phyloP scores from a whole-genome alignment of 179 eudicot species.

The Gypsophila paniculata region DNA sequence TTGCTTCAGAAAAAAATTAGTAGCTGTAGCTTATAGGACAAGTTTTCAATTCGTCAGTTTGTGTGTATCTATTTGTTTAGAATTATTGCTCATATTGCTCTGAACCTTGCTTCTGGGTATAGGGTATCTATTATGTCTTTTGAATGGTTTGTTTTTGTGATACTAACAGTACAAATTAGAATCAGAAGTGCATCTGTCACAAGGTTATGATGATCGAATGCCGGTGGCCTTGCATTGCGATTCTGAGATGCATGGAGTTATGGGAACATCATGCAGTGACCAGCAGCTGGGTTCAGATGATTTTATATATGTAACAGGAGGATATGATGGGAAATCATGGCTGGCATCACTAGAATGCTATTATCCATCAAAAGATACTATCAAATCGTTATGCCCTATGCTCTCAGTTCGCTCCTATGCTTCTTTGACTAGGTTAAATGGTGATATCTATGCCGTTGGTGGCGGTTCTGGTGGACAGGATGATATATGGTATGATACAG shows the following conservation, averaged over 20 bases:
- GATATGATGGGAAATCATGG: slow-evolving; percentile 67
- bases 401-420: slow-evolving; percentile 49
- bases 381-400: slow-evolving; percentile 54
- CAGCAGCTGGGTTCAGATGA: slow-evolving; percentile 34
- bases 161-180: slow-evolving; percentile 43
- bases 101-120: not conserved
- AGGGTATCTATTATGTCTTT: not conserved
- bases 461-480: slow-evolving; percentile 37
- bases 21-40: not conserved
- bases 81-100: not conserved
- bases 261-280: slow-evolving; percentile 29
- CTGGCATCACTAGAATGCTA: slow-evolving; percentile 55
- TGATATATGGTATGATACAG: slow-evolving; percentile 60
- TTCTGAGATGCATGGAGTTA: slow-evolving; percentile 22
- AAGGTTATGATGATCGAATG: slow-evolving; percentile 28
- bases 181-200: slow-evolving; percentile 41
- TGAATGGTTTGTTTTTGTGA: slow-evolving; percentile 6
- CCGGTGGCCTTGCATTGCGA: slow-evolving; percentile 29
- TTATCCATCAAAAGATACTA: slow-evolving; percentile 53
- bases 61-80: not conserved
- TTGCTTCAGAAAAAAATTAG: no score
- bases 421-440: slow-evolving; percentile 51
- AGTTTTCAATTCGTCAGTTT: not conserved
- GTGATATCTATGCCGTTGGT: slow-evolving; percentile 61
- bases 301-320: slow-evolving; percentile 56